Conservation (phyloP, 768 basidiomycete species). For the Tricholoma flavovirens region DNA sequence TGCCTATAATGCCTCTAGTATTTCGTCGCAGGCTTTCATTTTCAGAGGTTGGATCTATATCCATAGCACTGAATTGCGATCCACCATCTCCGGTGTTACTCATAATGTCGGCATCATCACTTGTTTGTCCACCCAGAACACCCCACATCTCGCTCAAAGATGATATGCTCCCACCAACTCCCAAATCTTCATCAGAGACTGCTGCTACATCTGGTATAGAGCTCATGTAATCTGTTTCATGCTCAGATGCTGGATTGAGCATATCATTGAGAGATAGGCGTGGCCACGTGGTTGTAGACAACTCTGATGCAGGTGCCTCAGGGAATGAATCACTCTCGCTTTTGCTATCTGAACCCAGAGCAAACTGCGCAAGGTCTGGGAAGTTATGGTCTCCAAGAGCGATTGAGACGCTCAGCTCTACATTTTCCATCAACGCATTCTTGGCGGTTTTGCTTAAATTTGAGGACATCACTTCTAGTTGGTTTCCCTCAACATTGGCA, state of each 20-base stretch:
- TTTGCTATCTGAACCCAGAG: not conserved
- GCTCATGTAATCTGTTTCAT: not conserved
- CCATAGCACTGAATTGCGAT: not conserved
- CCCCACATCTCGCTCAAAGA: not conserved
- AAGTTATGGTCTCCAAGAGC: too few species aligned
- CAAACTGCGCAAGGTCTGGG: too few species aligned
- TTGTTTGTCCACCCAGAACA: not conserved
- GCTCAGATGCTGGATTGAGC: not conserved
- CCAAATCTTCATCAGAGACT: too few species aligned
- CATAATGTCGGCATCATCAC: not conserved
- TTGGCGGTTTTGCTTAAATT: not conserved
- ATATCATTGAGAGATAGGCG: not conserved
- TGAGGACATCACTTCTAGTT: constrained; percentile 9
- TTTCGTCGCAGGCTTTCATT: not conserved
- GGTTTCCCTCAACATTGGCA: too few species aligned
- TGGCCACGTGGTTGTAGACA: too few species aligned
- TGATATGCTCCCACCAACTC: not conserved
- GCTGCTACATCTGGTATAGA: not conserved
- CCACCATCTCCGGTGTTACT: too few species aligned
- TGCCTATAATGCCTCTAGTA: too few species aligned
- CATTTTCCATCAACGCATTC: not conserved
- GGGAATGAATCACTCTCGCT: too few species aligned
- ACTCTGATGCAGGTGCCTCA: too few species aligned
- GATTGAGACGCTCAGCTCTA: not conserved
- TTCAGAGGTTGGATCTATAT: not conserved